Evolutionary conservation across 2,329 filamentous ascomycete species (phyloP).

Genomic region (Alternaria consortialis): DNA sequence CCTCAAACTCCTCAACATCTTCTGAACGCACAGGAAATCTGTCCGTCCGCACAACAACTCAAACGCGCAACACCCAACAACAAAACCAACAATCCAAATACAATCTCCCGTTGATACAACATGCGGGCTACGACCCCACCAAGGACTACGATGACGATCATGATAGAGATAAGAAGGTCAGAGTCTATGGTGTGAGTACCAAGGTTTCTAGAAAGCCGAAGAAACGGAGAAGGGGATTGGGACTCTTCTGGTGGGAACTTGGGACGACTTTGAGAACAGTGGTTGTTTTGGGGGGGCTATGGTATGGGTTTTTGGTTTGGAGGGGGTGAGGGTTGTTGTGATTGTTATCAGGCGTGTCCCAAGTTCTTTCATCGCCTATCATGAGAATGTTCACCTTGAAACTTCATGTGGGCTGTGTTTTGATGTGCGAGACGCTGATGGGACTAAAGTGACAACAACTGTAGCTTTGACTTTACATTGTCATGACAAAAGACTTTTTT

Average conservation of each 20-base stretch:
- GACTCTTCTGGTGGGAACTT: conserved; percentile 67
- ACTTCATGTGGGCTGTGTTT: neutral
- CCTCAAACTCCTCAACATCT: conserved; percentile 44
- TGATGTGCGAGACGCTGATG: neutral
- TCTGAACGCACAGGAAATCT: conserved; percentile 35
- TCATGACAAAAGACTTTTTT: neutral
- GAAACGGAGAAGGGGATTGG: conserved; percentile 51
- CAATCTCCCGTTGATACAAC: conserved; percentile 50
- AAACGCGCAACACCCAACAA: conserved; percentile 51
- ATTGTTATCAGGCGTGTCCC: neutral
- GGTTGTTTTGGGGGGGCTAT: conserved; percentile 67
- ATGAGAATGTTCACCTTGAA: too few species aligned
- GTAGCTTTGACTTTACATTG: too few species aligned
- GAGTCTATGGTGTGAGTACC: conserved; percentile 39
- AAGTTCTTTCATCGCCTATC: too few species aligned
- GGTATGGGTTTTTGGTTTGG: conserved; percentile 74
- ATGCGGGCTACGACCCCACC: conserved; percentile 53
- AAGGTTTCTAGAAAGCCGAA: conserved; percentile 37
- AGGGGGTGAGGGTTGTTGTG: conserved; percentile 59
- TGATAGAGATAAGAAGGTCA: conserved; percentile 19
- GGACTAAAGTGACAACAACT: neutral
- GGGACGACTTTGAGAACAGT: conserved; percentile 69
- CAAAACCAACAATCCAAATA: conserved; percentile 33
- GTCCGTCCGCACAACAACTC: conserved; percentile 39
- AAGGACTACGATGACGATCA: conserved; percentile 23